Evolutionary conservation across 1,139 yeast genomes (phyloP).

Genomic region (Taphrina confusa): DNA sequence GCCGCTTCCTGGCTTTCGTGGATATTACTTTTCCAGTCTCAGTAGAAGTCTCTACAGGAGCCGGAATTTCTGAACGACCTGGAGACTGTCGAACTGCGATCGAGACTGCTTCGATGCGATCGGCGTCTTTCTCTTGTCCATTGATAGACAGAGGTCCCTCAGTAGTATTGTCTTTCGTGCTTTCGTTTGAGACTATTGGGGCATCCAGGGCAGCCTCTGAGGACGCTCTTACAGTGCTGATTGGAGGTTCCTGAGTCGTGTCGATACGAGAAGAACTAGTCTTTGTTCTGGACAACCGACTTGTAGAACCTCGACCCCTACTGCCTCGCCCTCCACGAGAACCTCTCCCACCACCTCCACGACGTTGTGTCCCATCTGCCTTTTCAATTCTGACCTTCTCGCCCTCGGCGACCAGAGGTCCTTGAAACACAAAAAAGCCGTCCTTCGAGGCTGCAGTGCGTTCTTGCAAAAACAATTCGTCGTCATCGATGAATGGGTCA

Average conservation of each 20-base stretch:
- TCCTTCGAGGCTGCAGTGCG: conserved; percentile 89
- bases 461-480: conserved; percentile 89
- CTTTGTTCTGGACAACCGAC: background rate
- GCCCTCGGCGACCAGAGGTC: conserved; percentile 79
- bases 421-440: conserved; percentile 95
- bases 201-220: too few relatives aligned
- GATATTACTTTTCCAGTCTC: background rate
- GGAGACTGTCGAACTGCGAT: too few relatives aligned
- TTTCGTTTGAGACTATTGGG: too few relatives aligned
- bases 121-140: too few relatives aligned
- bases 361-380: conserved; percentile 26
- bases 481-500: conserved; percentile 96
- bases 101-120: too few relatives aligned
- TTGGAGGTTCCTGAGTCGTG: background rate
- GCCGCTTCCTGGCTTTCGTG: background rate
- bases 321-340: conserved; percentile 13
- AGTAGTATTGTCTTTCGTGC: too few relatives aligned
- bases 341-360: conserved; percentile 9
- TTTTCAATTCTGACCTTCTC: conserved; percentile 45
- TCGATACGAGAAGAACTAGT: background rate
- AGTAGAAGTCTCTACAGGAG: too few relatives aligned
- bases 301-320: conserved; percentile 4
- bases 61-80: too few relatives aligned
- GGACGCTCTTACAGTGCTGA: too few relatives aligned
- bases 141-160: too few relatives aligned